Evolutionary conservation across 768 basidiomycete genomes (phyloP), one percentile per base, ranked within the genome.

Genomic region (Xanthoconium stramineum): DNA sequence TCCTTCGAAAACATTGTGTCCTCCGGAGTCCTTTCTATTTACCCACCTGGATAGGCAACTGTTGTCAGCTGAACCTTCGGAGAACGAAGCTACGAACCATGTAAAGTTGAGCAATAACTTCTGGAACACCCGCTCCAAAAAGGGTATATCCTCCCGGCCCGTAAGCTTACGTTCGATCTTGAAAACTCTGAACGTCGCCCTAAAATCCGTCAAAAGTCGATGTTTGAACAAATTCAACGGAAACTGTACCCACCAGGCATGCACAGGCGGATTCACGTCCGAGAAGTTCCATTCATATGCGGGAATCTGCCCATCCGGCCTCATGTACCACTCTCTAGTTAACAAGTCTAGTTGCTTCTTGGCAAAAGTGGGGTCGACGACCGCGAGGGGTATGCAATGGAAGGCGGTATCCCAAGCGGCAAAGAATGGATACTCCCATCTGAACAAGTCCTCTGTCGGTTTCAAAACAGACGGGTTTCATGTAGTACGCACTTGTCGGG

Each of bases 261-360:
- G 97, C 4, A 99, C 97, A 13, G 97, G 97, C 10, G 97, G 97
- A 70, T 99, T 98, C 60, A 98, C 97, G 69, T 99, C 97, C 48
- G 88, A 83, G 65, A 97, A 98, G 69, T 99, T 98, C 97, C 97
- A 99, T 72, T 99, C 97, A 71, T 98, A 99, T 0, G 97, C 97
- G 4, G 97, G 97, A 55, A 99, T 89, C 66, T 97, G 95, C 36
- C 97, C 97, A 69, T 98, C 96, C 1, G 97, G 97, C 70, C 97
- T 97, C 90, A 93, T 91, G 75, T 98, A 99, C 97, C 97, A 99
- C 74, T 99, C 97, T 53, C 97, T 81, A 3, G 96, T 98, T 65
- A 99, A 80, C 57, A 98, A 69, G 71, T 98, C 96, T 36, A 99
- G 82, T 70, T 99, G 97, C 70, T 96, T 95, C 78, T 99, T 99